Evolutionary conservation across 495 filamentous ascomycete genomes (phyloP).

Genomic region (Rhypophila decipiens): DNA sequence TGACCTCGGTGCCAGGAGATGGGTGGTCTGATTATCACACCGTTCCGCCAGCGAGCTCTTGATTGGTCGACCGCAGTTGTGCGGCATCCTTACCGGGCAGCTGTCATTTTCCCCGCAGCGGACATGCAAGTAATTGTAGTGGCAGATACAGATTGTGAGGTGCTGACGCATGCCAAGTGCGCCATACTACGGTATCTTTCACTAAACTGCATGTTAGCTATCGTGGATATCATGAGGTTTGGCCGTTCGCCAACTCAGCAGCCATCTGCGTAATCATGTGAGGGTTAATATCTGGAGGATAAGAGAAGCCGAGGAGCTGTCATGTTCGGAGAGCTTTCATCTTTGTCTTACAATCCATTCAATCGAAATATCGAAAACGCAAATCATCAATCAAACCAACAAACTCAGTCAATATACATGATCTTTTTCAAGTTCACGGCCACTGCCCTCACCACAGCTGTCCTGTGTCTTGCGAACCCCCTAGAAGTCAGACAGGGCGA

Average conservation of each 20-base stretch:
- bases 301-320: not conserved
- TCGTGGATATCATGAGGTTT: not conserved
- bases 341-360: not conserved
- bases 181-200: not conserved
- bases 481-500: not conserved
- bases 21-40: not conserved
- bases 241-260: not conserved
- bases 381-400: not conserved
- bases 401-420: not conserved
- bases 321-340: not conserved
- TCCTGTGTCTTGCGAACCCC: not conserved
- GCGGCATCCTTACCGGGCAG: not conserved
- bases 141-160: not conserved
- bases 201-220: not conserved
- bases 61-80: not conserved
- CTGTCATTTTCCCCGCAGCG: not conserved
- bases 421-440: not conserved
- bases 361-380: not conserved
- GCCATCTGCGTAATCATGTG: not conserved
- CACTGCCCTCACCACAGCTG: not conserved
- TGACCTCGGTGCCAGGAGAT: not conserved
- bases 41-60: not conserved
- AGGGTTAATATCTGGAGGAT: not conserved
- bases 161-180: not conserved
- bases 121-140: not conserved